Conservation (phyloP, 495 filamentous ascomycete genomes). For the Tirmania nivea region DNA sequence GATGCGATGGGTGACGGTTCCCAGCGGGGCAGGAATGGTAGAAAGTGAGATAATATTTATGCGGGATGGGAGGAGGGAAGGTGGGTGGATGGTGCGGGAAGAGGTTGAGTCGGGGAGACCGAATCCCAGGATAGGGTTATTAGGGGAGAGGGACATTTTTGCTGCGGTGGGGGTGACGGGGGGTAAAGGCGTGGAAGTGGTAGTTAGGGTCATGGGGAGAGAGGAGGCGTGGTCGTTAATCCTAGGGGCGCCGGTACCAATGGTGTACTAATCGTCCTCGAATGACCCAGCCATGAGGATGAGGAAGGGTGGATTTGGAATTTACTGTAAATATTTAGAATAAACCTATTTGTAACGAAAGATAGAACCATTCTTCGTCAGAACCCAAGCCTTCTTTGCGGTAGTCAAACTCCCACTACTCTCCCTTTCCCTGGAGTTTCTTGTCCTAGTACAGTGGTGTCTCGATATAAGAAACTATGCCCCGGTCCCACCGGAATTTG, state of each 20-base stretch:
- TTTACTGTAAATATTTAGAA: no score
- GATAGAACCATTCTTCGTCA: no score
- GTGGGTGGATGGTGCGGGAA: conserved; percentile 69
- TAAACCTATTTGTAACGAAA: no score
- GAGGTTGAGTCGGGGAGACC: conserved; percentile 37
- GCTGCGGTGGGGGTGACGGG: conserved; percentile 61
- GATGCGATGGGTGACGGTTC: conserved; percentile 1
- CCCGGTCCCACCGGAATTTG: no score
- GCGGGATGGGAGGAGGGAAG: conserved; percentile 39
- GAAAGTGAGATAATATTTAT: conserved; percentile 50
- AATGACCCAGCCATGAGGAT: no score
- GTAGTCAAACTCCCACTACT: no score
- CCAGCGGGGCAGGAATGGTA: not conserved
- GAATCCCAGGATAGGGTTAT: conserved; percentile 43
- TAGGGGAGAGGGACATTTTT: conserved; percentile 62
- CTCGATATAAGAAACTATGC: no score
- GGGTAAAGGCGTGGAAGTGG: conserved; percentile 29
- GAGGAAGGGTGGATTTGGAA: no score
- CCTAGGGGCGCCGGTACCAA: not conserved
- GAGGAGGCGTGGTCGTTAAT: not conserved
- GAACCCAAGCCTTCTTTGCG: no score
- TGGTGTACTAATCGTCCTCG: no score
- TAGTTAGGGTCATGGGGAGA: conserved; percentile 9
- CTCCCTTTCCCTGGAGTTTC: no score
- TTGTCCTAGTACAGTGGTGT: no score